Base-by-base conservation (phyloP, 345 rosid species). In the Hirschfeldia incana region DNA sequence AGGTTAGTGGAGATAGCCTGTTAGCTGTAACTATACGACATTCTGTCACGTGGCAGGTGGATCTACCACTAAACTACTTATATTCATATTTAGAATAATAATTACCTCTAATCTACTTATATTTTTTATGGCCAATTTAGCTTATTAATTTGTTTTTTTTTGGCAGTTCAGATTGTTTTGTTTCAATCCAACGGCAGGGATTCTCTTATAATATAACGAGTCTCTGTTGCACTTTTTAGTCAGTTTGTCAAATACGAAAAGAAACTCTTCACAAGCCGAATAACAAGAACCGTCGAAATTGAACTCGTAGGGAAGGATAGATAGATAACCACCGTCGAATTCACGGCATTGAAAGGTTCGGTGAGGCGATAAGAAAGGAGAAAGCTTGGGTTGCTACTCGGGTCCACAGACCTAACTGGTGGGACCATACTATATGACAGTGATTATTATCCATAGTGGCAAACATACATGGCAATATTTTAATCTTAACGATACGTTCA, bases 221-320 rank as follows among this genome's bases (percentile, higher is more conserved):
- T 37, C 30, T 13, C 33, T 71, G 74, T 83, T 85, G 83, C 44
- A 62, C 86, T 81, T 83, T 86, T 76, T 73, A 66, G 63, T 72
- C 58, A 49, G 33, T 44, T 72, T 12, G 7, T 8, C 17, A n/a
- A 15, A 53, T 46, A 67, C 13, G n/a, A 27, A 67, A 67, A 4
- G 46, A 12, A 58, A 71, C 33, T 71, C 17, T 58, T 1, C 51
- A 4, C 33, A 11, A 34, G 12, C 51, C 34, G 13, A 26, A 74
- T 8, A 13, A 33, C 32, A 59, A 59, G 53, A 58, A 69, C 79
- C 13, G 60, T 78, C 63, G 15, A 8, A 11, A 10, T 1, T 4
- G 61, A 82, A 86, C 32, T 59, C 27, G 72, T 55, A 51, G 49
- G 21, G 21, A 33, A 33, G 80, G 68, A 81, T 84, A 69, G 64